Percentiles rank a stretch among this genome's conserved stretches.
phyloP scores from a whole-genome alignment of 106 monocot genomes.

The Chionographis japonica region DNA sequence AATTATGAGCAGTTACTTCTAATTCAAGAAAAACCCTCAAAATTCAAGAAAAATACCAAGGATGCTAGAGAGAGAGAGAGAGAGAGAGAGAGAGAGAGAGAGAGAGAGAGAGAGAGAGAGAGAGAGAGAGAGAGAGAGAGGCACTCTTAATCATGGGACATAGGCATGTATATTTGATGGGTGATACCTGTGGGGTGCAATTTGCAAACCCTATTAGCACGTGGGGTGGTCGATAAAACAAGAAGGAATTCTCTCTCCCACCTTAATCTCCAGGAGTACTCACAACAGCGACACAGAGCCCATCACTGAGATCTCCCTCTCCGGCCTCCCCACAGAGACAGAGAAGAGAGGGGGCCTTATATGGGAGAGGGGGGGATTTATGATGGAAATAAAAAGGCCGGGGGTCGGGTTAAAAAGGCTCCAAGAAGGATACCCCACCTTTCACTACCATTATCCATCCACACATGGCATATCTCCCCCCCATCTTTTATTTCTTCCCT shows the following conservation, averaged over 20 bases:
- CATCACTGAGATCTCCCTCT: no score
- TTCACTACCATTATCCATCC: slow-evolving; percentile 25
- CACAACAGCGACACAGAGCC: no score
- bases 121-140: neutral
- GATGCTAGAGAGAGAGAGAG: no score
- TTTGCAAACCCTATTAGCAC: slow-evolving; percentile 17
- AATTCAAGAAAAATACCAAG: no score
- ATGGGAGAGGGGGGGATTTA: neutral
- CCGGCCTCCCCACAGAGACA: neutral
- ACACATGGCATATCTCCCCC: neutral
- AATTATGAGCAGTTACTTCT: no score
- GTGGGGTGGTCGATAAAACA: slow-evolving; percentile 10
- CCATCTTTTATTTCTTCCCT: neutral
- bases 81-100: no score
- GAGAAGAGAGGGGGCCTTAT: neutral
- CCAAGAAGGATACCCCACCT: slow-evolving; percentile 27
- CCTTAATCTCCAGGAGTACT: neutral
- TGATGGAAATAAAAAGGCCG: neutral
- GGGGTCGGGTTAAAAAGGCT: slow-evolving; percentile 8
- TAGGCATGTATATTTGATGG: slow-evolving; percentile 6
- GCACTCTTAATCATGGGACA: neutral
- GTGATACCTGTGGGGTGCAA: slow-evolving; percentile 19
- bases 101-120: neutral
- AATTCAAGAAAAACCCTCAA: no score
- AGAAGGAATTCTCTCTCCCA: neutral